These are phyloP conservation scores for Nannochloris sp. DNA, from an alignment of 139 green algal species.

Conservation along the genomic window DNA sequence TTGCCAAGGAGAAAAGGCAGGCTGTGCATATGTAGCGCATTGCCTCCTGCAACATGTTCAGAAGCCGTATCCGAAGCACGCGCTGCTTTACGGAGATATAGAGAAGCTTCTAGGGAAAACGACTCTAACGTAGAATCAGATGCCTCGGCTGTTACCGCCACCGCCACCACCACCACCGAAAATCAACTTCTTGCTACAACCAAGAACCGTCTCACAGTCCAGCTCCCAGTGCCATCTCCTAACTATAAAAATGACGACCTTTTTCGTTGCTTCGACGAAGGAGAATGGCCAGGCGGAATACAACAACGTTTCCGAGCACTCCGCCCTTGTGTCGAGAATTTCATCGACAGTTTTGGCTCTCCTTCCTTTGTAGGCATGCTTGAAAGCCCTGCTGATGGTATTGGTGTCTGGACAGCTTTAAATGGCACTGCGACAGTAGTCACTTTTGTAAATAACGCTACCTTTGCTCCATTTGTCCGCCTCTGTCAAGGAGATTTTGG, in stretches of 20 bases:
- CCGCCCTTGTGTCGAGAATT: slow-evolving; percentile 4
- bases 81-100: not conserved
- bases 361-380: not conserved
- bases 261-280: not conserved
- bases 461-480: slow-evolving; percentile 8
- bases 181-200: not conserved
- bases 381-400: too few relatives aligned
- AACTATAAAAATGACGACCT: not conserved
- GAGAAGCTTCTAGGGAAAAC: not conserved
- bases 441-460: not conserved
- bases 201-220: not conserved
- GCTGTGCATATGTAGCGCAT: too few relatives aligned
- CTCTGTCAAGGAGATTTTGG: slow-evolving; percentile 21
- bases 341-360: not conserved
- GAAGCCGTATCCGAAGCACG: slow-evolving; percentile 10
- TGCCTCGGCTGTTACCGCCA: too few relatives aligned
- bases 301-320: slow-evolving; percentile 13
- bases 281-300: slow-evolving; percentile 10
- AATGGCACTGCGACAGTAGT: slow-evolving; percentile 12
- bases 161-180: not conserved
- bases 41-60: not conserved
- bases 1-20: too few relatives aligned
- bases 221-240: not conserved
- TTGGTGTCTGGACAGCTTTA: slow-evolving; percentile 12
- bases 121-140: too few relatives aligned